Percentiles rank a stretch among this genome's conserved stretches.
Conservation (phyloP, 2,329 filamentous ascomycete genomes). For the Bipolaris victoriae region DNA sequence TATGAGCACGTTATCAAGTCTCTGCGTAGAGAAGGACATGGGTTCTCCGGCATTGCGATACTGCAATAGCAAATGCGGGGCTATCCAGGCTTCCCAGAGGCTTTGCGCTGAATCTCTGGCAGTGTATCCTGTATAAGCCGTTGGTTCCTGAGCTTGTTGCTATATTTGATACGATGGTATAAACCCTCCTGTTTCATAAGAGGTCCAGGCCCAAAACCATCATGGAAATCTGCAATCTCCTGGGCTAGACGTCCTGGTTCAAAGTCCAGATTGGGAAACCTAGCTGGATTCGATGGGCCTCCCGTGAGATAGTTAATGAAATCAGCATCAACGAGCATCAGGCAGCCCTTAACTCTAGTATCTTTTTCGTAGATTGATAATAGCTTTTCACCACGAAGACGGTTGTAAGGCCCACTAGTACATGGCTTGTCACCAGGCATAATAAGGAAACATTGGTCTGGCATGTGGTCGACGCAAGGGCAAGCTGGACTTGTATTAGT, state of each 20-base stretch:
- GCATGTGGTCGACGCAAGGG: conserved; percentile 24
- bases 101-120: conserved; percentile 13
- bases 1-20: conserved; percentile 26
- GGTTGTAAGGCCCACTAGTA: conserved; percentile 31
- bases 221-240: conserved; percentile 19
- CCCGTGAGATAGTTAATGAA: conserved; percentile 21
- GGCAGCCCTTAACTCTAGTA: conserved; percentile 20
- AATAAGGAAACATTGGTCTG: conserved; percentile 27
- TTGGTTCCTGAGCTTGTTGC: conserved; percentile 19
- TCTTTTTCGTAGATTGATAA: conserved; percentile 23
- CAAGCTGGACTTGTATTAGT: conserved; percentile 12
- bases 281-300: neutral
- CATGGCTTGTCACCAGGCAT: conserved; percentile 18
- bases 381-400: conserved; percentile 26
- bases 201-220: conserved; percentile 17
- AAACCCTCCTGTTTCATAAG: conserved; percentile 24
- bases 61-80: conserved; percentile 32
- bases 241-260: conserved; percentile 20
- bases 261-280: neutral
- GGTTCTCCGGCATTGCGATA: neutral
- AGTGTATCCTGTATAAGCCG: conserved; percentile 13
- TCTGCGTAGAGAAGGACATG: neutral
- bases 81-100: neutral
- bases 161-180: conserved; percentile 21
- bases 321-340: conserved; percentile 36